phyloP scores from a whole-genome alignment of 495 filamentous ascomycete species.

The Hypoxylon lienhwacheense region DNA sequence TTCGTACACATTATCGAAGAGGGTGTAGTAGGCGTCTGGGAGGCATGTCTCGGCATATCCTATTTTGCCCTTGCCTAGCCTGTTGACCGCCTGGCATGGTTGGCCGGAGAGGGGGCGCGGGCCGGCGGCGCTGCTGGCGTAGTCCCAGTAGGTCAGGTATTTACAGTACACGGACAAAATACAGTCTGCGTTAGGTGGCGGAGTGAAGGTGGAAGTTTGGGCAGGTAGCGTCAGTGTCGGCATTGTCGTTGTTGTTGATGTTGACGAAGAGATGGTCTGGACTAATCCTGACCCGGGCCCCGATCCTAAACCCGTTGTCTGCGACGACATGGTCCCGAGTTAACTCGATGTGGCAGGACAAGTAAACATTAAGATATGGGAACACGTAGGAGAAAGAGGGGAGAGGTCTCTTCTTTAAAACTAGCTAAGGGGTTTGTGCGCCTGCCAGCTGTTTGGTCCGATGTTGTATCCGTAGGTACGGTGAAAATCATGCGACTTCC shows the following conservation, averaged over 20 bases:
- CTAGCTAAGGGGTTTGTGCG: neutral
- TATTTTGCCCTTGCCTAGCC: neutral
- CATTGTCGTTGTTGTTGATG: too few relatives aligned
- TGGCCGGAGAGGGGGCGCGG: neutral
- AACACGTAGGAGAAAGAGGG: too few relatives aligned
- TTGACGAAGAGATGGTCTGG: too few relatives aligned
- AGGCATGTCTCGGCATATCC: neutral
- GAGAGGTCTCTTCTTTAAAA: too few relatives aligned
- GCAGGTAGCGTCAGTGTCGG: neutral
- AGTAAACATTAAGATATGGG: too few relatives aligned
- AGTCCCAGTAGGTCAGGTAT: constrained; percentile 1
- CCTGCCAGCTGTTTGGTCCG: neutral
- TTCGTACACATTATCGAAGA: neutral
- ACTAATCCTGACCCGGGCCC: too few relatives aligned
- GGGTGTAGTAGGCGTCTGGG: neutral
- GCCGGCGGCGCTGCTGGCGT: neutral
- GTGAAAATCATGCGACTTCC: neutral
- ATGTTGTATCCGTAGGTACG: neutral
- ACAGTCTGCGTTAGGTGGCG: neutral
- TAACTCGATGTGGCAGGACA: too few relatives aligned
- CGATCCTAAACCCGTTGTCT: too few relatives aligned
- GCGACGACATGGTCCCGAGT: too few relatives aligned
- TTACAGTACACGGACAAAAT: constrained; percentile 4
- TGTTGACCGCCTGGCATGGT: neutral
- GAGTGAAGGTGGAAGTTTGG: constrained; percentile 10